These are phyloP conservation scores for Metschnikowia reukaufii DNA, from an alignment of 805 yeast species.

Conservation along the genomic window DNA sequence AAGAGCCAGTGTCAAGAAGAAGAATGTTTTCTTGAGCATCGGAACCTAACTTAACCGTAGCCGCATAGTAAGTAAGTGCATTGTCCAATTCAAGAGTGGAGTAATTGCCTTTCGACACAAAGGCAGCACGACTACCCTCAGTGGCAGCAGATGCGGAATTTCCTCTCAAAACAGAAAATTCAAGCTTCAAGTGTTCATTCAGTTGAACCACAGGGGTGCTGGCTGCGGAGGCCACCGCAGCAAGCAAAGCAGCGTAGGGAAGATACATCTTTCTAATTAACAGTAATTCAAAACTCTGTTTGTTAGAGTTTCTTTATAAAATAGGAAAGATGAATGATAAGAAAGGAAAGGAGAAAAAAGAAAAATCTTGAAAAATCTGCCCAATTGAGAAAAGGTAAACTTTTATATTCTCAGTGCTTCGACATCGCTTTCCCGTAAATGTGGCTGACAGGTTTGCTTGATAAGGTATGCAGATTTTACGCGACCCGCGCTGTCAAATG, in stretches of 20 bases:
- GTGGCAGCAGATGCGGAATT: constrained; percentile 6
- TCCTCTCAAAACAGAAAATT: constrained; percentile 16
- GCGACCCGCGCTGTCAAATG: neutral
- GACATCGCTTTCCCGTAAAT: neutral
- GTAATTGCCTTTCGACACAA: constrained; percentile 10
- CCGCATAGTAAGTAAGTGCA: constrained; percentile 4
- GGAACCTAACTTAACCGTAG: neutral
- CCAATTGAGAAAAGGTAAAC: neutral
- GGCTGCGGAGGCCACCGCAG: constrained; percentile 11
- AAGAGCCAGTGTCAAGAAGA: constrained; percentile 25
- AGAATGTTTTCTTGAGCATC: neutral
- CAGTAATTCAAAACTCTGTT: neutral
- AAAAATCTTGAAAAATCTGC: too few relatives aligned
- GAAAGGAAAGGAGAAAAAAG: too few relatives aligned
- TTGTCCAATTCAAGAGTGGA: constrained; percentile 10
- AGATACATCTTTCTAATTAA: neutral
- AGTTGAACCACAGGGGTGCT: constrained; percentile 2
- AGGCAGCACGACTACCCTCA: neutral
- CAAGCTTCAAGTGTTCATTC: constrained; percentile 8
- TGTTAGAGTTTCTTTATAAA: too few relatives aligned
- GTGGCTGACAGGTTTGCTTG: neutral
- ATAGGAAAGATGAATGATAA: too few relatives aligned
- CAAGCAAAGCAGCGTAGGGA: constrained; percentile 5
- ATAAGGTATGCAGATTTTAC: neutral
- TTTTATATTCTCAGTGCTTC: neutral